Evolutionary conservation across 2,329 filamentous ascomycete species (phyloP).

Genomic region (Aspergillus awamori): DNA sequence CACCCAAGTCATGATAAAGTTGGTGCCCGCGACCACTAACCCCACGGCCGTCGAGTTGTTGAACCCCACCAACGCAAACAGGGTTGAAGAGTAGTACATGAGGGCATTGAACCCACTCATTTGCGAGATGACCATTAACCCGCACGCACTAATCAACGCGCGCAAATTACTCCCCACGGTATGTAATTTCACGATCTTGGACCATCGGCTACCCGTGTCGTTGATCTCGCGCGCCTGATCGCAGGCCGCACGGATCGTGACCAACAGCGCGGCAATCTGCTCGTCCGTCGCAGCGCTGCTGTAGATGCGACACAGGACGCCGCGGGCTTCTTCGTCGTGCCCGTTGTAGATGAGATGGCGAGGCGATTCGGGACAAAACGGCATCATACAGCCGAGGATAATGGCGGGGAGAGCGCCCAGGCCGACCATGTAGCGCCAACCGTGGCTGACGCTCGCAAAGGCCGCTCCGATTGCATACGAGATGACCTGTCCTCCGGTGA

Average conservation of each 20-base stretch:
- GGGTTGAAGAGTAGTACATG: conserved; percentile 50
- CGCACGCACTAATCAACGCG: conserved; percentile 51
- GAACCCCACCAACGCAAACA: conserved; percentile 55
- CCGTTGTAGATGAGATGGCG: conserved; percentile 28
- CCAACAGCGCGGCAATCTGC: conserved; percentile 51
- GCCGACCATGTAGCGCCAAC: conserved; percentile 57
- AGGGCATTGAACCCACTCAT: conserved; percentile 50
- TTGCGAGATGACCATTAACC: conserved; percentile 52
- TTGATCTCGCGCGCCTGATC: conserved; percentile 46
- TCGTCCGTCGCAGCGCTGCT: conserved; percentile 35
- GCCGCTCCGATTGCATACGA: conserved; percentile 48
- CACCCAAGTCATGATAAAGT: conserved; percentile 54
- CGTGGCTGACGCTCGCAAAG: conserved; percentile 45
- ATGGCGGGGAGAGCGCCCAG: conserved; percentile 53
- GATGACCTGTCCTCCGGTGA: conserved; percentile 48
- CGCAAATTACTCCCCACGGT: conserved; percentile 39
- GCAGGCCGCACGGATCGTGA: conserved; percentile 46
- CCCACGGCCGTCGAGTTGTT: conserved; percentile 53
- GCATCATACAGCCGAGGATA: conserved; percentile 48
- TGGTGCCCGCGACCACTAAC: conserved; percentile 35
- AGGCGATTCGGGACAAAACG: conserved; percentile 46
- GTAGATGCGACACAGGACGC: conserved; percentile 38
- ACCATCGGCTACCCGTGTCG: conserved; percentile 46
- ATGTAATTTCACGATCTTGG: conserved; percentile 52
- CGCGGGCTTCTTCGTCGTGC: conserved; percentile 29